Base-by-base conservation (phyloP, 176 grass and related monocot genomes). In the Rhynchospora tenuis region DNA sequence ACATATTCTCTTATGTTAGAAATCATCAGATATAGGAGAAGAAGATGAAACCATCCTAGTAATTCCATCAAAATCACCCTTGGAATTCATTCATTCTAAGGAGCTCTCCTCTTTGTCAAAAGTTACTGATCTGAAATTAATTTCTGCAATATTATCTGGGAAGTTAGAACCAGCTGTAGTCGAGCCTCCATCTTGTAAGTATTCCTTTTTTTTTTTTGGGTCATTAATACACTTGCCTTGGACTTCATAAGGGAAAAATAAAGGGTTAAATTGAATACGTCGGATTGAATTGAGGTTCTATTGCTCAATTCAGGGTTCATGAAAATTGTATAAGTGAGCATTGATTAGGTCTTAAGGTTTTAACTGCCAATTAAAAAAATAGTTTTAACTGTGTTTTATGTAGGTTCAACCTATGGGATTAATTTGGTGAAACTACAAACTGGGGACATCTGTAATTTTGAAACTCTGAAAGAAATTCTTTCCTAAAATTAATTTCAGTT, bases 151-250 rank as follows among this genome's bases (percentile, higher is more conserved):
- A 62, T 82, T 95, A 58, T 98, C 89, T 84, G 89, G 89, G 47
- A 86, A 64, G 59, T 78, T 98, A 80, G 95, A 98, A 73, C 67
- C 89, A 42, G 31, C 96, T 88, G 85, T 86, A 67, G 82, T 98
- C 73, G 91, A 98, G 50, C 92, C 89, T 79, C 91, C 96, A 82
- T 75, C 96, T 83, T 98, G 96, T 98, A 91, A 95, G 90, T 84
- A 86, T 82, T 67, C 20, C 60, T 48, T 3, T 82, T 31, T 52
- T 76, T 38, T 76, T 51, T 12, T n/a, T n/a, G n/a, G n/a, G 24
- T 55, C 19, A 5, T 54, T 76, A 29, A 46, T 13, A 50, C 1
- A 24, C 10, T 73, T 44, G 45, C 70, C 33, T 50, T 73, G 50
- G 2, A 26, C 70, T 50, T 73, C 2, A 50, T 24, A n/a, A 19